A percentile compares a stretch with the other conserved stretches of the same genome.
These are phyloP conservation scores for Trichoderma aggressivum DNA, from an alignment of 2,329 filamentous ascomycete species.

Conservation along the genomic window DNA sequence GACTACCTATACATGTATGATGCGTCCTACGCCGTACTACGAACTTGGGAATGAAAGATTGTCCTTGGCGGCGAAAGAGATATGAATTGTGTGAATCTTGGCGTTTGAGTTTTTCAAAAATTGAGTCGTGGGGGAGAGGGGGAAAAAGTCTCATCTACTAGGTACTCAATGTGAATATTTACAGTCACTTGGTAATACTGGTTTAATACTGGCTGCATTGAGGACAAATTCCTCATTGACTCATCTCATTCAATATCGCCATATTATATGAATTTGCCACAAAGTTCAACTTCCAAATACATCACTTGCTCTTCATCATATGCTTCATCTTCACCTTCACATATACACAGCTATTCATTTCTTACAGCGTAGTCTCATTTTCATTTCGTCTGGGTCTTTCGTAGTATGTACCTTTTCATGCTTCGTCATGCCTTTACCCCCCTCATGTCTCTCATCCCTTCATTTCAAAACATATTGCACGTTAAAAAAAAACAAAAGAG, in stretches of 20 bases:
- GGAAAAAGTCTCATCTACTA: background rate
- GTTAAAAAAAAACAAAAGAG: background rate
- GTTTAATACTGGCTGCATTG: background rate
- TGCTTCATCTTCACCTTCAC: background rate
- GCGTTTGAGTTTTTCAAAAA: background rate
- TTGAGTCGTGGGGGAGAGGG: background rate
- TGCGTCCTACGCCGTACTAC: background rate
- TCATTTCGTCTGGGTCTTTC: conserved; percentile 8
- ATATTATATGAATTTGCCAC: background rate
- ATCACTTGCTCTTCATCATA: background rate
- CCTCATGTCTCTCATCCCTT: conserved; percentile 4
- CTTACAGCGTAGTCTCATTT: background rate
- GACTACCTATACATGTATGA: background rate
- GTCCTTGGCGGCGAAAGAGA: background rate
- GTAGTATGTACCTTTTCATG: conserved; percentile 17
- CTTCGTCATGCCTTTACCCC: background rate
- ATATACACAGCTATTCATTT: background rate
- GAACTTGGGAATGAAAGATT: background rate
- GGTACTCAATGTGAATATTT: background rate
- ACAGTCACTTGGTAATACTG: background rate
- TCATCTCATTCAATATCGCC: background rate
- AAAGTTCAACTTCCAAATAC: background rate
- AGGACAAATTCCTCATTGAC: background rate
- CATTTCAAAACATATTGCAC: conserved; percentile 2
- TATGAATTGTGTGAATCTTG: background rate